Evolutionary conservation across 75 land plant genomes (phyloP), one percentile per base, ranked within the genome.

Genomic region (Adiantum capillusveneris): DNA sequence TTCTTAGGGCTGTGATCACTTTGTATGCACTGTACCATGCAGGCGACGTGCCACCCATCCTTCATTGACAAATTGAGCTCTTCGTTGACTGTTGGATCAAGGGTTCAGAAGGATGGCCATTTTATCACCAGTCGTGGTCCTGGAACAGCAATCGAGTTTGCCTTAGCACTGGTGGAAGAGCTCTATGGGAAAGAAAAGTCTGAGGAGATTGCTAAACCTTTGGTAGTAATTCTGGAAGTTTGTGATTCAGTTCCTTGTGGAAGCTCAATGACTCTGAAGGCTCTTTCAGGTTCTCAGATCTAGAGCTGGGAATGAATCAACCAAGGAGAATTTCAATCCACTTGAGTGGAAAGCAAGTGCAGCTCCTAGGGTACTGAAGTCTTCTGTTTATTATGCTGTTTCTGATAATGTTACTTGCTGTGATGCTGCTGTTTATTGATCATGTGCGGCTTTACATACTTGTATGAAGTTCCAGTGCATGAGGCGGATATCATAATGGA

Each of bases 31-130:
- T n/a, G n/a, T n/a, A n/a, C n/a, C 25, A 75, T 56, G 25, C 49
- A 90, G 96, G 98, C 96, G 31, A 93, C 98, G 17, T 93, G 95
- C 44, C 75, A 93, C 56, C 98, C 98, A 25, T 66, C 79, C 21
- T 83, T 83, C 48, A 81, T 84, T 69, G 84, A 75, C 29, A 76
- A 89, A 63, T 14, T 93, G 64, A 59, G 74, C 19, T 59, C 87
- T 37, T 44, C 75, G 12, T 76, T 69, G 25, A 69, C 65, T 21
- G 82, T 78, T 31, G 87, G 80, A 52, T 81, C 80, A 20, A 71
- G 91, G 62, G 96, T 93, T 12, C 80, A 68, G 46, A 56, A 58
- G 29, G 98, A 93, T 77, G 90, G 87, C 7, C 57, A 56, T 18
- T 78, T 75, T 31, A 75, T 79, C 26, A 93, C 98, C 20, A 93